A percentile compares a stretch with the other conserved stretches of the same genome.
phyloP scores from a whole-genome alignment of 2,329 filamentous ascomycete genomes.

The Verticillium isaacii region DNA sequence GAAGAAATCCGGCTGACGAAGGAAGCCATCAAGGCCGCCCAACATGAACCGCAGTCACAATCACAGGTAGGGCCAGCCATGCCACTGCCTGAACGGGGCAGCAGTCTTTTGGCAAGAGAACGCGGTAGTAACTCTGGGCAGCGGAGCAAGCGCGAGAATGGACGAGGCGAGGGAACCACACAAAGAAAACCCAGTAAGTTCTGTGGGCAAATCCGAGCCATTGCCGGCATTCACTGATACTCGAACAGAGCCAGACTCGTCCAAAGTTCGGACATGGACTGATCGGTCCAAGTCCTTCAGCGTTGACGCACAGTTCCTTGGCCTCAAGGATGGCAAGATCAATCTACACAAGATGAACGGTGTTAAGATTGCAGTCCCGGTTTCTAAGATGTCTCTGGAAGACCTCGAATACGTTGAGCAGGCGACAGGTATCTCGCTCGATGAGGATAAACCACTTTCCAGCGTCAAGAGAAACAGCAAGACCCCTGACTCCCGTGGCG shows the following conservation, averaged over 20 bases:
- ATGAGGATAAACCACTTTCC: constrained; percentile 90
- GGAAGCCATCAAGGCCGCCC: constrained; percentile 63
- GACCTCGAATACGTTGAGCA: constrained; percentile 94
- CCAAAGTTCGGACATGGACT: constrained; percentile 87
- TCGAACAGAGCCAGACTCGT: constrained; percentile 67
- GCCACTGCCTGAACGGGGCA: constrained; percentile 71
- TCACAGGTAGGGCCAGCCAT: constrained; percentile 68
- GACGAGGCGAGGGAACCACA: constrained; percentile 48
- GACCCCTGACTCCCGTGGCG: constrained; percentile 16
- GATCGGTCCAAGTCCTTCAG: constrained; percentile 95
- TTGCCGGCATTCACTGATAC: constrained; percentile 11
- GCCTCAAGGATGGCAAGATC: constrained; percentile 91
- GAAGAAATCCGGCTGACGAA: constrained; percentile 84
- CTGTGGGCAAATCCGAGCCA: neutral
- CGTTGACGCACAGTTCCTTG: constrained; percentile 94
- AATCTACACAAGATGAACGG: constrained; percentile 97
- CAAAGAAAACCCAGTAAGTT: constrained; percentile 62
- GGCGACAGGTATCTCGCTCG: constrained; percentile 79
- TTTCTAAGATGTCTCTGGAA: constrained; percentile 91
- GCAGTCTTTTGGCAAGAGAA: constrained; percentile 67
- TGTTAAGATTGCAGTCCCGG: constrained; percentile 94
- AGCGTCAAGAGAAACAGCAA: constrained; percentile 63
- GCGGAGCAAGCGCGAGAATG: constrained; percentile 67
- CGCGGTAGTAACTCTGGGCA: constrained; percentile 64
- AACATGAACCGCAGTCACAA: neutral